Evolutionary conservation across 2,329 filamentous ascomycete genomes (phyloP).

Genomic region (Xylariomycetidae sp.): DNA sequence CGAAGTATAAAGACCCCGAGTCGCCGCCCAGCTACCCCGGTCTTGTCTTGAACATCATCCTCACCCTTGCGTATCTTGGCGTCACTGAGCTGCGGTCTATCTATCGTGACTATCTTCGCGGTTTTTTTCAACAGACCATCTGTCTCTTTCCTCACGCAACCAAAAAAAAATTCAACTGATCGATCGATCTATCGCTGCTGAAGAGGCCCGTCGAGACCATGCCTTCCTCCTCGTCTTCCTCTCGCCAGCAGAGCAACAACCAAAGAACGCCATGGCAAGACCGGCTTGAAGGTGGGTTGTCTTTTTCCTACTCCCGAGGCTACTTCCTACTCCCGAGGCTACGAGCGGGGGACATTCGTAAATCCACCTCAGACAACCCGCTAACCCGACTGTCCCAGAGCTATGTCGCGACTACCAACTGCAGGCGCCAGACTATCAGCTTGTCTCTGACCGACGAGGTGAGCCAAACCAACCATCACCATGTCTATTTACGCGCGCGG

Average conservation of each 20-base stretch:
- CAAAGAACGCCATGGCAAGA: slow-evolving; percentile 44
- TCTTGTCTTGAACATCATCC: too few species aligned
- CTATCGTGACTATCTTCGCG: too few species aligned
- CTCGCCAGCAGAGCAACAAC: slow-evolving; percentile 10
- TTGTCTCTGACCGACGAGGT: slow-evolving; percentile 72
- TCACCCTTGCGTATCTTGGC: too few species aligned
- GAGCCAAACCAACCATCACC: slow-evolving; percentile 8
- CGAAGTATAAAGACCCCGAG: too few species aligned
- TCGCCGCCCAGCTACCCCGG: too few species aligned
- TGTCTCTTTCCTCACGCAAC: neutral
- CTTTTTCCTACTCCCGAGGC: slow-evolving; percentile 3
- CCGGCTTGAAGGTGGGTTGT: slow-evolving; percentile 45
- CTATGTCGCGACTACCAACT: slow-evolving; percentile 51
- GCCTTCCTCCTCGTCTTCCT: slow-evolving; percentile 17
- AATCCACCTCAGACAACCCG: too few species aligned
- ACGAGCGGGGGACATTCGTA: too few species aligned
- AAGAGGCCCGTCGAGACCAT: too few species aligned
- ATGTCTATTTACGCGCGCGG: neutral
- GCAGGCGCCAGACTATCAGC: slow-evolving; percentile 56
- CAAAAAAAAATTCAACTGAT: neutral
- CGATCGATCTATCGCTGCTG: slow-evolving; percentile 4
- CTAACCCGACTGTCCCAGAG: slow-evolving; percentile 34
- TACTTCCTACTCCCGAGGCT: too few species aligned
- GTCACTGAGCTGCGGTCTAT: too few species aligned
- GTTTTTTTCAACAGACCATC: too few species aligned